phyloP scores from a whole-genome alignment of 31 red algal genomes.

The Asparagopsis taxiformis region DNA sequence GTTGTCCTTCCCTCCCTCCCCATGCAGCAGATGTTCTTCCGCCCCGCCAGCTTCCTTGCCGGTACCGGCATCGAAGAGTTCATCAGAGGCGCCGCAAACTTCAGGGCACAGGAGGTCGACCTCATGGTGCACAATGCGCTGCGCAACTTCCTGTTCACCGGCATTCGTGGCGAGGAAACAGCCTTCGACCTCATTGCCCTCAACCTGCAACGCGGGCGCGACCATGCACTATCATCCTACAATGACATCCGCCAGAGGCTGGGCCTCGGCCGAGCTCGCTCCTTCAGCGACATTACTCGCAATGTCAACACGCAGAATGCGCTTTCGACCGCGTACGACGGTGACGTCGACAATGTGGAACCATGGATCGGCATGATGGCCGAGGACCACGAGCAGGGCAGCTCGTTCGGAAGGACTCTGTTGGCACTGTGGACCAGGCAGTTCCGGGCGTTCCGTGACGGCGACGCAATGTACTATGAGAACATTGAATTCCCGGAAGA shows the following conservation, averaged over 20 bases:
- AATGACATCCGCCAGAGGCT: conserved; percentile 25
- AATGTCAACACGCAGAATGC: neutral
- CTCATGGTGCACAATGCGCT: conserved; percentile 26
- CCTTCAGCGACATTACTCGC: conserved; percentile 21
- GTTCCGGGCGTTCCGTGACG: conserved; percentile 1
- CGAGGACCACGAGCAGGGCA: no score
- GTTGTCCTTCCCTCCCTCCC: neutral
- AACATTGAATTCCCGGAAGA: neutral
- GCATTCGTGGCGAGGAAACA: conserved; percentile 29
- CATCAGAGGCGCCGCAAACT: conserved; percentile 17
- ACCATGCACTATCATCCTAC: conserved; percentile 49
- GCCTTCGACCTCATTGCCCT: conserved; percentile 43
- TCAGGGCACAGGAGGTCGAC: conserved; percentile 32
- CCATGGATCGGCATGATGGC: neutral
- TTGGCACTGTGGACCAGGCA: neutral
- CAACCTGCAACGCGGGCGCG: conserved; percentile 60
- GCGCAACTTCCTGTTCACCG: conserved; percentile 48
- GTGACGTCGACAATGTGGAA: neutral
- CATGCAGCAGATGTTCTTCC: neutral
- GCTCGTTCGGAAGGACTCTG: neutral
- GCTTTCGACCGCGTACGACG: neutral
- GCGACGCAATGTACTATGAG: neutral
- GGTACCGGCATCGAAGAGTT: conserved; percentile 23
- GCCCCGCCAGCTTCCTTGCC: neutral
- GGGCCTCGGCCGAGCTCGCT: neutral